phyloP scores from a whole-genome alignment of 129 eudicot genomes.

The Artemisia argyi region DNA sequence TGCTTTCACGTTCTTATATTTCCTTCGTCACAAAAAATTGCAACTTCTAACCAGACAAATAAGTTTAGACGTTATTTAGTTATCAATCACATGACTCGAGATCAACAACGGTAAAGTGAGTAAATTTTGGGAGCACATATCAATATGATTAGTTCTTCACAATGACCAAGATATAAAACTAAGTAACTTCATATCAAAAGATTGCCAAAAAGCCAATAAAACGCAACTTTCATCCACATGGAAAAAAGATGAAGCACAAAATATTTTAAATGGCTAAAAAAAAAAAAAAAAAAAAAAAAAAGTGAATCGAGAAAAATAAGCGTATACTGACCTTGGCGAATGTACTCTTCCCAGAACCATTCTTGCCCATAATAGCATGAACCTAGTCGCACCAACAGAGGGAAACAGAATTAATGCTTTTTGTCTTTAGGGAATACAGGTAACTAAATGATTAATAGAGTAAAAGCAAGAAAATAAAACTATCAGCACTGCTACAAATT shows the following conservation, averaged over 20 bases:
- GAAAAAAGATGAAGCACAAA: conserved; percentile 1
- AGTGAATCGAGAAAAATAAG: background rate
- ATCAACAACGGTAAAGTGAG: background rate
- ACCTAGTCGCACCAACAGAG: conserved; percentile 49
- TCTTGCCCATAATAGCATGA: conserved; percentile 98
- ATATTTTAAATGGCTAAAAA: background rate
- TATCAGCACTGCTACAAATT: background rate
- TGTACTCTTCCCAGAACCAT: conserved; percentile 99
- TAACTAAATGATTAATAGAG: background rate
- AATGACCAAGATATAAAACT: background rate
- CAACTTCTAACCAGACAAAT: background rate
- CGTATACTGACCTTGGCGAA: conserved; percentile 83
- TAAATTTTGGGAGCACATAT: background rate
- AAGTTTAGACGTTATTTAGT: background rate
- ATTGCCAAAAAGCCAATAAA: background rate
- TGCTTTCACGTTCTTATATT: background rate
- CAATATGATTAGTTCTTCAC: background rate
- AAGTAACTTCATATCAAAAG: conserved; percentile 8
- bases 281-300: background rate
- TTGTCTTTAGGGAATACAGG: background rate
- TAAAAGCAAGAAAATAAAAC: background rate
- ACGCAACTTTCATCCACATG: background rate
- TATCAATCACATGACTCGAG: background rate
- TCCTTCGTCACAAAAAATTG: background rate
- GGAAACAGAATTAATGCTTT: conserved; percentile 15